Percentiles rank a stretch among this genome's conserved stretches.
Evolutionary conservation across 768 basidiomycete species (phyloP).

Genomic region (Mrakia gelida): DNA sequence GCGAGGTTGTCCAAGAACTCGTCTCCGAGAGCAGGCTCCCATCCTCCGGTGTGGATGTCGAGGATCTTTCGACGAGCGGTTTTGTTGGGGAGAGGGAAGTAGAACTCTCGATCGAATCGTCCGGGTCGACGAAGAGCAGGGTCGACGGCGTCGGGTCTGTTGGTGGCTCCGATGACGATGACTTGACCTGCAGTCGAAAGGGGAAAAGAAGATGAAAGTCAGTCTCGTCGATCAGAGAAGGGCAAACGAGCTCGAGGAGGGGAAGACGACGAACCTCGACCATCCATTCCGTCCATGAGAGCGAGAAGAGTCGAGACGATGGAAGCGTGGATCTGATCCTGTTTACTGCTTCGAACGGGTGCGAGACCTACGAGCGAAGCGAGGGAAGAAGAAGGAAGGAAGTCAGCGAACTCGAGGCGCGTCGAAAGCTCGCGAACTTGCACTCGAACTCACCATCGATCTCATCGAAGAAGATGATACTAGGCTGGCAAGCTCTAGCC

Average conservation of each 20-base stretch:
- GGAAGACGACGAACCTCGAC: conserved; percentile 55
- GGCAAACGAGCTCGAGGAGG: no score
- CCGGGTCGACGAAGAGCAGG: conserved; percentile 90
- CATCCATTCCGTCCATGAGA: conserved; percentile 99
- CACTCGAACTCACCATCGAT: conserved; percentile 65
- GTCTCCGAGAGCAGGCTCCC: conserved; percentile 73
- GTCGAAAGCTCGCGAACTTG: no score
- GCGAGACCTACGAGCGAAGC: conserved; percentile 55
- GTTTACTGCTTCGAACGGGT: conserved; percentile 95
- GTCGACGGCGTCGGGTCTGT: conserved; percentile 95
- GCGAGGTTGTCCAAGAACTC: conserved; percentile 64
- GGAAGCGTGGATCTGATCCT: conserved; percentile 97
- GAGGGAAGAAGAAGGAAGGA: neutral
- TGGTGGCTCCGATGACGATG: conserved; percentile 95
- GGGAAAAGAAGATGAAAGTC: neutral
- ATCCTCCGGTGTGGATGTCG: conserved; percentile 79
- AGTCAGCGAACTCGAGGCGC: neutral
- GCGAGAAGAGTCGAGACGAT: conserved; percentile 94
- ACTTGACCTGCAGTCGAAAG: conserved; percentile 60
- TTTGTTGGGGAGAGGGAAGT: conserved; percentile 82
- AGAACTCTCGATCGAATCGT: conserved; percentile 95
- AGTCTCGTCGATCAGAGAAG: neutral
- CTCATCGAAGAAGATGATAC: conserved; percentile 99
- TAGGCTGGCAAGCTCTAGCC: conserved; percentile 83
- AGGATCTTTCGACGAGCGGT: conserved; percentile 85